Conservation (phyloP, 805 yeast genomes). For the Candida quercuum region DNA sequence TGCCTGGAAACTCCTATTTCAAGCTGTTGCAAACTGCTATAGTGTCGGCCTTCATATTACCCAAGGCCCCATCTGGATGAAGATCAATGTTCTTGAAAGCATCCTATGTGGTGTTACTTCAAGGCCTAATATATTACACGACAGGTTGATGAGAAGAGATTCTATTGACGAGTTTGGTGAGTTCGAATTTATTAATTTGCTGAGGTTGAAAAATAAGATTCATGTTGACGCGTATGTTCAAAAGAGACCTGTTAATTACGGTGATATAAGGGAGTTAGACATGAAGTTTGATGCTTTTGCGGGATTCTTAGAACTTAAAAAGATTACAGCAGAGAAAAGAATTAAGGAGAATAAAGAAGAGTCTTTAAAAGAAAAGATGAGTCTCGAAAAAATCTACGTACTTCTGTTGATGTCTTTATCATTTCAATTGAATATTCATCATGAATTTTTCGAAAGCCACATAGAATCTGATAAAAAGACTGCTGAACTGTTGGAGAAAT, state of each 20-base stretch:
- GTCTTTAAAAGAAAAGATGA: not conserved
- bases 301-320: constrained; percentile 2
- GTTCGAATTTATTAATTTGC: constrained; percentile 11
- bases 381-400: constrained; percentile 3
- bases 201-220: constrained; percentile 14
- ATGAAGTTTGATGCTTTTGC: constrained; percentile 11
- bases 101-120: constrained; percentile 12
- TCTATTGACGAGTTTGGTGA: constrained; percentile 13
- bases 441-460: constrained; percentile 9
- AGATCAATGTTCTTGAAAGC: constrained; percentile 15
- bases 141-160: constrained; percentile 7
- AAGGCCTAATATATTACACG: constrained; percentile 16
- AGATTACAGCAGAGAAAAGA: not conserved
- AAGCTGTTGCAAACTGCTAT: constrained; percentile 18
- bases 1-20: constrained; percentile 19
- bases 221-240: constrained; percentile 10
- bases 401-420: constrained; percentile 8
- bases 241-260: constrained; percentile 2
- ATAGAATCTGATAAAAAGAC: constrained; percentile 13
- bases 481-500: constrained; percentile 3
- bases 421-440: constrained; percentile 16
- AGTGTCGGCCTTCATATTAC: constrained; percentile 15
- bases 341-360: not conserved
- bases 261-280: constrained; percentile 10
- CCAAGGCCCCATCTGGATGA: constrained; percentile 18